Evolutionary conservation across 805 yeast genomes (phyloP), one percentile per base, ranked within the genome.

Genomic region (Lipomyces yamadae): DNA sequence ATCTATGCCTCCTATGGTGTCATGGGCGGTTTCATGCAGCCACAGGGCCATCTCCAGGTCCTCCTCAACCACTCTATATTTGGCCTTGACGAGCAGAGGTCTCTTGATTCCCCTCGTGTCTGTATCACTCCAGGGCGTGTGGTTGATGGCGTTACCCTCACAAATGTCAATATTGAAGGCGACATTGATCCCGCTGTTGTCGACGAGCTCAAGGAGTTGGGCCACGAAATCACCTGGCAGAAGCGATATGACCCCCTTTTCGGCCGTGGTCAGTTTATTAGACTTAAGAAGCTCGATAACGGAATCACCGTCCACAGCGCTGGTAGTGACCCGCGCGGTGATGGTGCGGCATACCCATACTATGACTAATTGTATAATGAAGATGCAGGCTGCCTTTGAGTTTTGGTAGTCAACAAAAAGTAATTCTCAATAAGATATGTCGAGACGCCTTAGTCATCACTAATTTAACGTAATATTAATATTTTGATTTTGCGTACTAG

Each of bases 11-110:
- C 88, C n/a, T 88, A 82, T 72, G 95, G 94, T 60, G 90, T 88
- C 68, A 90, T 89, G 92, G 96, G 96, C 18, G 96, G 94, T 0
- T 90, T 86, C 78, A 89, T 88, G 80, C 96, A 91, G 76, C 96
- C 96, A 2, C 91, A 89, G 72, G 93, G 93, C 1, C 96, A 90
- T 72, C 86, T 90, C 5, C 94, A 89, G 75, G 93, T 89, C 48
- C 87, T 85, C 50, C 77, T 90, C 68, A 90, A 91, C 75, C 76
- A 90, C 81, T 72, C 83, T 1, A 74, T 86, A 11, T 90, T 88
- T 75, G 87, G 86, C 0, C 76, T 87, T 72, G 83, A 85, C 62
- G 91, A 94, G 2, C 96, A 91, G 76, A 85, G 86, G 72, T 87
- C 92, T 3, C 76, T 90, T 48, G 95, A 90, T 74, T 86, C 89